Percentiles rank a stretch among this genome's conserved stretches.
Evolutionary conservation across 2,329 filamentous ascomycete species (phyloP).

Genomic region (Colletotrichum melonis): DNA sequence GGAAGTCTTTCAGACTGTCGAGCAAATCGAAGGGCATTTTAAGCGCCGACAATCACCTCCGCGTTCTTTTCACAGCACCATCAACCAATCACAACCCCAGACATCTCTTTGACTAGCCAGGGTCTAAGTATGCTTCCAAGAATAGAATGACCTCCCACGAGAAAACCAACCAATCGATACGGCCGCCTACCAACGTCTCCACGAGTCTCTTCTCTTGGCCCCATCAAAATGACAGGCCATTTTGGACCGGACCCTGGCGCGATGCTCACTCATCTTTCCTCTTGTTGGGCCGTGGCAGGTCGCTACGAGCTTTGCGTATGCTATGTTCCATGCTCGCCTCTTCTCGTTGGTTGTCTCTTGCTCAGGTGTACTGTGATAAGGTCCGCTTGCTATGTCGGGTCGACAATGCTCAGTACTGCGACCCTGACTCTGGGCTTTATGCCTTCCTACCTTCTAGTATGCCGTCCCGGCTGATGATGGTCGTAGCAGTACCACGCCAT

Average conservation of each 20-base stretch:
- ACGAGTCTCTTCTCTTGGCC: constrained; percentile 26
- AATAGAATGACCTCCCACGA: constrained; percentile 37
- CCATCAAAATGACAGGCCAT: constrained; percentile 31
- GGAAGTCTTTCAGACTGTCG: background rate
- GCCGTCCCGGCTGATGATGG: background rate
- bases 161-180: constrained; percentile 29
- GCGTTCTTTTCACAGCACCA: constrained; percentile 28
- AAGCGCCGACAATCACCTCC: constrained; percentile 38
- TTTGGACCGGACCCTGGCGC: constrained; percentile 20
- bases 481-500: background rate
- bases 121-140: constrained; percentile 33
- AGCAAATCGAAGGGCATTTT: constrained; percentile 29
- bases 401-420: constrained; percentile 7
- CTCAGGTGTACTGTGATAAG: background rate
- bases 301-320: constrained; percentile 15
- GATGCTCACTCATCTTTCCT: constrained; percentile 19
- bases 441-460: background rate
- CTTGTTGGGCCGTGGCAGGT: constrained; percentile 11
- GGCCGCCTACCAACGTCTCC: constrained; percentile 6
- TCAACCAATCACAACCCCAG: constrained; percentile 35
- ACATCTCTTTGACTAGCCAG: constrained; percentile 16
- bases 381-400: background rate
- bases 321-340: background rate
- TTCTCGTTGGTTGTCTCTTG: constrained; percentile 7
- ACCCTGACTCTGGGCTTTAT: background rate